phyloP scores from a whole-genome alignment of 148 eudicot species.

The Cornus kousa region DNA sequence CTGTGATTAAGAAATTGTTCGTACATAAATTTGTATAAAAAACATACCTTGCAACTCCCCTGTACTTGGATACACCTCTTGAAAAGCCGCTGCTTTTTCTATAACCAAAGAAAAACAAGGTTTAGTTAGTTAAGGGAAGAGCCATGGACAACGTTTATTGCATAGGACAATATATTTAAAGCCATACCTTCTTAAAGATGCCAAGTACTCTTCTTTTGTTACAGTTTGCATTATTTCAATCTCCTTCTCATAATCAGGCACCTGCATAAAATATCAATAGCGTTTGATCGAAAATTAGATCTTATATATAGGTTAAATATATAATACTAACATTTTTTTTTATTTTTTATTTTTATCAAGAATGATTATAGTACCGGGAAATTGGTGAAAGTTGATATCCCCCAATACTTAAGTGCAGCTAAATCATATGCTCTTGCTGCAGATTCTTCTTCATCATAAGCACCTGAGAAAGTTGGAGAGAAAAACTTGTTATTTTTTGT shows the following conservation, averaged over 20 bases:
- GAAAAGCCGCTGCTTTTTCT: conserved; percentile 54
- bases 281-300: not conserved
- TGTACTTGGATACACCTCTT: conserved; percentile 54
- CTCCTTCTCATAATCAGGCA: conserved; percentile 39
- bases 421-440: conserved; percentile 66
- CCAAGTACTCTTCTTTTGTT: conserved; percentile 51
- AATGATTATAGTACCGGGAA: conserved; percentile 40
- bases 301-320: not conserved
- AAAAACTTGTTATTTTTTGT: not conserved
- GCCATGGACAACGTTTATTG: not conserved
- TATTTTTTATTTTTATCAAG: not conserved
- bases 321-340: too few relatives aligned
- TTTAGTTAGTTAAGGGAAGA: not conserved
- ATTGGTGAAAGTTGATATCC: conserved; percentile 53
- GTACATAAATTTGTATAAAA: not conserved
- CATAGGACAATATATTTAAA: not conserved
- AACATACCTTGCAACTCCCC: conserved; percentile 50
- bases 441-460: conserved; percentile 64
- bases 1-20: not conserved
- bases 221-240: conserved; percentile 41
- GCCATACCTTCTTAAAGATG: conserved; percentile 41
- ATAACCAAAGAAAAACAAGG: not conserved
- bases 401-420: conserved; percentile 69
- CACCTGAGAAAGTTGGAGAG: conserved; percentile 28
- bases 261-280: conserved; percentile 21